Evolutionary conservation across 2,329 filamentous ascomycete genomes (phyloP).

Genomic region (Orbilia oligospora): DNA sequence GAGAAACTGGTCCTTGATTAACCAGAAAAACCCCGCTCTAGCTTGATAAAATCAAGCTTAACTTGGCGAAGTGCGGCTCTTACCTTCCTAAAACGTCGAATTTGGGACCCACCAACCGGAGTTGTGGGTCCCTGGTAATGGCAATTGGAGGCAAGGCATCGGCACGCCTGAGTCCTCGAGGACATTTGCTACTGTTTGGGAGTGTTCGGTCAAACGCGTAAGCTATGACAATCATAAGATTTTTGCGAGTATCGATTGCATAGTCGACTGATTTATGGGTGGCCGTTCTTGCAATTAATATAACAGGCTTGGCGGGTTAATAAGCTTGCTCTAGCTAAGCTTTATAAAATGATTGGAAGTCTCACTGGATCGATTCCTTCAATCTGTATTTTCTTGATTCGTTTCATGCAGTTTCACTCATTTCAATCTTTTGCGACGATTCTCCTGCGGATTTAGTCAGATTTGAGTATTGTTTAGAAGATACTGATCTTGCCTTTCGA

Average conservation of each 20-base stretch:
- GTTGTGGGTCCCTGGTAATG: neutral
- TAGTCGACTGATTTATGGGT: neutral
- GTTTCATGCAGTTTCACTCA: neutral
- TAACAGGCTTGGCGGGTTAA: neutral
- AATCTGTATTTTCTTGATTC: neutral
- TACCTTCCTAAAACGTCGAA: conserved; percentile 20
- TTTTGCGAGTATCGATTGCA: neutral
- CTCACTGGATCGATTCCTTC: neutral
- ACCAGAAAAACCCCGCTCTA: conserved; percentile 10
- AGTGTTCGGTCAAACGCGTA: conserved; percentile 40
- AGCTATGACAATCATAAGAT: conserved; percentile 10
- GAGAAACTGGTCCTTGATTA: neutral
- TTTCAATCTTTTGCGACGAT: neutral
- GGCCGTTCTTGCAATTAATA: no score
- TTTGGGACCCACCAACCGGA: conserved; percentile 22
- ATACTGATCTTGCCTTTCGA: neutral
- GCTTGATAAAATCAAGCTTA: conserved; percentile 10
- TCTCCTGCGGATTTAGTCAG: neutral
- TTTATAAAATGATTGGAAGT: conserved; percentile 20
- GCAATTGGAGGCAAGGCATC: neutral
- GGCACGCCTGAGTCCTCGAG: conserved; percentile 9
- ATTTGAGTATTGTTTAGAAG: no score
- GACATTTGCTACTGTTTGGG: neutral
- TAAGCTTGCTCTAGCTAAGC: conserved; percentile 7
- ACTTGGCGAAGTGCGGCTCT: conserved; percentile 11